These are phyloP conservation scores for Botrytis deweyae DNA, from an alignment of 2,329 filamentous ascomycete species.

Conservation along the genomic window DNA sequence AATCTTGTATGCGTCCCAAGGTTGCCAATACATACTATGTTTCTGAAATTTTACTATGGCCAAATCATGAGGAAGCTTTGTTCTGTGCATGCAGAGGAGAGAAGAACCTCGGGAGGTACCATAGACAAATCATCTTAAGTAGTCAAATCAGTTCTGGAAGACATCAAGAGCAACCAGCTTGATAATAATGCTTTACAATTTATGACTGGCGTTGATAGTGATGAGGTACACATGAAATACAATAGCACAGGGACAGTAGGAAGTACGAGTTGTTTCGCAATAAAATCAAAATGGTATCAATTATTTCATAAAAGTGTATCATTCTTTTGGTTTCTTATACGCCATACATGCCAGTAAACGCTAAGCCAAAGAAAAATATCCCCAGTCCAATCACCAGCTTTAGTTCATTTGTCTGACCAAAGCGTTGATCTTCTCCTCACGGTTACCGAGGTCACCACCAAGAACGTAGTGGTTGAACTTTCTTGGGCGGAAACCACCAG, in stretches of 20 bases:
- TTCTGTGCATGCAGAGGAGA: too few relatives aligned
- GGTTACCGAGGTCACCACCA: constrained; percentile 98
- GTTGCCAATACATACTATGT: not conserved
- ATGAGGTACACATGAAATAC: not conserved
- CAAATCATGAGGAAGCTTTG: not conserved
- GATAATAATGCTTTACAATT: not conserved
- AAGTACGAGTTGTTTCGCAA: not conserved
- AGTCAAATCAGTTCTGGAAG: not conserved
- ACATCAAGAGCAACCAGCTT: not conserved
- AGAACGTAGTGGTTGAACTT: constrained; percentile 62
- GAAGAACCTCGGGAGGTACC: not conserved
- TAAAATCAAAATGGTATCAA: constrained; percentile 20
- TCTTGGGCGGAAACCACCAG: constrained; percentile 88
- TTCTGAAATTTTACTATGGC: not conserved
- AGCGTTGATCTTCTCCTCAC: constrained; percentile 66
- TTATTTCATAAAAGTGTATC: constrained; percentile 18
- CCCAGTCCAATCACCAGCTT: constrained; percentile 17
- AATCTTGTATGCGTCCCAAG: not conserved
- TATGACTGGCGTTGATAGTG: accelerated
- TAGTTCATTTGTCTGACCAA: constrained; percentile 29
- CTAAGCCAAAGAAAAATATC: constrained; percentile 27
- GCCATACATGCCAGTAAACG: constrained; percentile 31
- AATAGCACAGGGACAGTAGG: not conserved
- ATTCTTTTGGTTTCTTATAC: constrained; percentile 32
- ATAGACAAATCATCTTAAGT: not conserved